These are phyloP conservation scores for Trifolium pratense DNA, from an alignment of 306 rosid genomes.

Conservation along the genomic window DNA sequence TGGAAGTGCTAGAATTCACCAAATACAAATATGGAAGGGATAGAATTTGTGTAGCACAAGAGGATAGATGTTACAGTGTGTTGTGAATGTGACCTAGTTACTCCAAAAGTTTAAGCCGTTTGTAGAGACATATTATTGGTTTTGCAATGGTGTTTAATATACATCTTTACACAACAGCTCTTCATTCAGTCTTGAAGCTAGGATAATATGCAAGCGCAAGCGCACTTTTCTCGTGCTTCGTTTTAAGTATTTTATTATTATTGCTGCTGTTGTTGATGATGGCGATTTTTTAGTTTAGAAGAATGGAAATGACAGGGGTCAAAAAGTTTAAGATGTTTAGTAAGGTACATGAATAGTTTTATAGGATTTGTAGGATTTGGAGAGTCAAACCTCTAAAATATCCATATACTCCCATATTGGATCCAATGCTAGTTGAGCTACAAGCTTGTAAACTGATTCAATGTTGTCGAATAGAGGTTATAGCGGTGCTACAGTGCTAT, in stretches of 20 bases:
- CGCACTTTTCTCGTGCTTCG: constrained; percentile 2
- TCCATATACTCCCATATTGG: neutral
- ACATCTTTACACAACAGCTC: neutral
- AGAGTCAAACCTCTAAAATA: neutral
- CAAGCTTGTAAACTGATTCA: neutral
- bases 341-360: neutral
- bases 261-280: neutral
- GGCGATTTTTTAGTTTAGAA: neutral
- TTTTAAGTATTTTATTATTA: neutral
- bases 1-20: neutral
- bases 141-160: neutral
- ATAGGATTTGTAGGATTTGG: neutral
- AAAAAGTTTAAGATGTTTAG: neutral
- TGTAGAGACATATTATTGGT: neutral
- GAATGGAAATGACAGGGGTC: neutral
- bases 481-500: too few species aligned
- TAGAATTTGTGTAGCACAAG: neutral
- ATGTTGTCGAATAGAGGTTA: too few species aligned
- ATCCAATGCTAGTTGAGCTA: constrained; percentile 23
- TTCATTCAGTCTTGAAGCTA: neutral
- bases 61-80: neutral
- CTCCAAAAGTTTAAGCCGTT: neutral
- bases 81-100: neutral
- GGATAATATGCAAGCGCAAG: neutral
- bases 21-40: neutral